These are phyloP conservation scores for Orbilia ellipsospora DNA, from an alignment of 2,329 filamentous ascomycete genomes.

Conservation along the genomic window DNA sequence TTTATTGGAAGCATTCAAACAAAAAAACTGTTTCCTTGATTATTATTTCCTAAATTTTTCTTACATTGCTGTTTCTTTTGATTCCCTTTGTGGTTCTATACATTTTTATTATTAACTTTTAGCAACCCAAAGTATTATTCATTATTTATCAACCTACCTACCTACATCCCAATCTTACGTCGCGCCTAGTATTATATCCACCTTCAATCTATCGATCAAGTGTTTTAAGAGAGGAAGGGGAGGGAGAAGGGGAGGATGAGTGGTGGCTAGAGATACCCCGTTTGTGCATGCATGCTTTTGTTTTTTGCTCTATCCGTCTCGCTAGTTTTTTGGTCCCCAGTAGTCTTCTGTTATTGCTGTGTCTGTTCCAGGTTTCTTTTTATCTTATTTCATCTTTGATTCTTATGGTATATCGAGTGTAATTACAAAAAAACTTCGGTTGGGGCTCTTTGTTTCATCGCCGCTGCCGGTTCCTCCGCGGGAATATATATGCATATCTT, in stretches of 20 bases:
- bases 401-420: constrained; percentile 57
- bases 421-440: constrained; percentile 35
- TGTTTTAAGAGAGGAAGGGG: neutral
- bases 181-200: neutral
- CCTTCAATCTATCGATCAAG: constrained; percentile 4
- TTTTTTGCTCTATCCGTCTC: constrained; percentile 35
- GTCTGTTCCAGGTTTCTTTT: constrained; percentile 40
- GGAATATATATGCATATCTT: constrained; percentile 40
- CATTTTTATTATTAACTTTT: constrained; percentile 18
- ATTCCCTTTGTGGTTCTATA: constrained; percentile 39
- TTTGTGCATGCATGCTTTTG: constrained; percentile 50
- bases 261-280: constrained; percentile 43
- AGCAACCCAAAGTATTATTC: constrained; percentile 28
- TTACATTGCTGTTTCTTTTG: constrained; percentile 10
- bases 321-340: constrained; percentile 22
- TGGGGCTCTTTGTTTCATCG: constrained; percentile 35
- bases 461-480: constrained; percentile 30
- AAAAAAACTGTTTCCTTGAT: constrained; percentile 9
- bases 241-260: neutral
- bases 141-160: constrained; percentile 41
- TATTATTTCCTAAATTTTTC: constrained; percentile 1
- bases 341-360: constrained; percentile 19
- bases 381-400: constrained; percentile 38
- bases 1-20: constrained; percentile 37
- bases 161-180: neutral